These are phyloP conservation scores for Mucor sp. DNA, from an alignment of 371 early-diverging fungal species.

Conservation along the genomic window DNA sequence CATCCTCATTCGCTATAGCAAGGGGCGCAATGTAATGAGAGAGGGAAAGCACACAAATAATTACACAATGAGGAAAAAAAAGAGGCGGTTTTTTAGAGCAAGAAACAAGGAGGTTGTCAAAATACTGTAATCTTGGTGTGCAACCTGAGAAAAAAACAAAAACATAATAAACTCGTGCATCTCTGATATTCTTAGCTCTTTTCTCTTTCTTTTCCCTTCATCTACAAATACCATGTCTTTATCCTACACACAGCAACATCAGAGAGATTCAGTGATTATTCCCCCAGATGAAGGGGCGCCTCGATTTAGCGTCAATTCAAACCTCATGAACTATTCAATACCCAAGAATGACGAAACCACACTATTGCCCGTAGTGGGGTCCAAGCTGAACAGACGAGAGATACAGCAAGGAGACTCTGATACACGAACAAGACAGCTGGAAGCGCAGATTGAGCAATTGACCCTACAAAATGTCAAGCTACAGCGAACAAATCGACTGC, in stretches of 20 bases:
- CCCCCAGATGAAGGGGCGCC: conserved; percentile 15
- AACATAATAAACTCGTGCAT: conserved; percentile 19
- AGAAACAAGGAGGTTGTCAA: conserved; percentile 14
- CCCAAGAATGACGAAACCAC: conserved; percentile 27
- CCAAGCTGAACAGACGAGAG: conserved; percentile 19
- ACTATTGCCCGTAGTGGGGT: background rate
- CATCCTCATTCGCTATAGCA: too few species aligned
- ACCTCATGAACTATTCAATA: conserved; percentile 58
- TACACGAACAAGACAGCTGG: conserved; percentile 45
- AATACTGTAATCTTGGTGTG: conserved; percentile 9
- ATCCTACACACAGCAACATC: background rate
- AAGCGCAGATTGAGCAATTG: conserved; percentile 46
- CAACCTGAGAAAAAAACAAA: background rate
- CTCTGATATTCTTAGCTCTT: conserved; percentile 1
- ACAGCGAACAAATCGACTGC: conserved; percentile 48
- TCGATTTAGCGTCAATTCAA: conserved; percentile 51
- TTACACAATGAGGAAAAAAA: background rate
- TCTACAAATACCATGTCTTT: background rate
- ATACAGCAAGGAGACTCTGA: conserved; percentile 47
- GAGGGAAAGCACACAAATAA: background rate
- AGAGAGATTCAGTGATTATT: conserved; percentile 11
- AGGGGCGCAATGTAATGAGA: background rate
- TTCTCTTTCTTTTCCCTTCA: conserved; percentile 5
- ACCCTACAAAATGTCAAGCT: conserved; percentile 53
- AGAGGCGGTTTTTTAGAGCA: background rate